A percentile compares a stretch with the other conserved stretches of the same genome.
Evolutionary conservation across 2,329 filamentous ascomycete genomes (phyloP).

Genomic region (Aspergillus sergii): DNA sequence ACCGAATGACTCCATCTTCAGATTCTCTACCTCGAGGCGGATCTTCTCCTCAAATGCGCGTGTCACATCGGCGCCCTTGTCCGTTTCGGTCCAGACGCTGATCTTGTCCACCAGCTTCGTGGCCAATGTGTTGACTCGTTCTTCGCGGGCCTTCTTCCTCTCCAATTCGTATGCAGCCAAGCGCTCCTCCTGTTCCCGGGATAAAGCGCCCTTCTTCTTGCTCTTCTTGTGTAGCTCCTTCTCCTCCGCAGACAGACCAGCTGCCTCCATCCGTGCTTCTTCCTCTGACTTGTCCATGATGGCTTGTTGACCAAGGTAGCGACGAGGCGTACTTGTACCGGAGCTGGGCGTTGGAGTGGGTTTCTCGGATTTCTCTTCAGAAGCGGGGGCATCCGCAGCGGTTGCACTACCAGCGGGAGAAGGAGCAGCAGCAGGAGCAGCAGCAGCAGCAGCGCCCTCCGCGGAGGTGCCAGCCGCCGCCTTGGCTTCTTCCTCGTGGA

Average conservation of each 20-base stretch:
- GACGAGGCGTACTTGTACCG: conserved; percentile 52
- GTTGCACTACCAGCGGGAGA: conserved; percentile 46
- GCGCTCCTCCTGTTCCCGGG: conserved; percentile 91
- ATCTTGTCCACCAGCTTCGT: conserved; percentile 87
- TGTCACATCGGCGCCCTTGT: conserved; percentile 84
- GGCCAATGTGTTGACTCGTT: conserved; percentile 81
- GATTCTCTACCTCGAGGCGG: conserved; percentile 88
- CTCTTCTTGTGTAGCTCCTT: conserved; percentile 77
- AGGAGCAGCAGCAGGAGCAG: conserved; percentile 36
- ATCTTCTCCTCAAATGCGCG: conserved; percentile 92
- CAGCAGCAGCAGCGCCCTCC: conserved; percentile 15
- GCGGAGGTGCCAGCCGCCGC: conserved; percentile 41
- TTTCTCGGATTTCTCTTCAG: conserved; percentile 25
- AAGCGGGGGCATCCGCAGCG: conserved; percentile 43
- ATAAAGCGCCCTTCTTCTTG: conserved; percentile 85
- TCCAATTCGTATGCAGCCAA: conserved; percentile 86
- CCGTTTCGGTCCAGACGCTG: conserved; percentile 95
- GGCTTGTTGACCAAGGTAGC: conserved; percentile 74
- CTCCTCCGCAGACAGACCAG: conserved; percentile 70
- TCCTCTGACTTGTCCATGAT: conserved; percentile 89
- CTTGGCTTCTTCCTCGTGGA: conserved; percentile 49
- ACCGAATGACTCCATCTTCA: conserved; percentile 99
- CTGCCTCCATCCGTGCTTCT: conserved; percentile 65
- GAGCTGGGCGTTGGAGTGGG: conserved; percentile 33
- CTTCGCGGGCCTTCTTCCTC: conserved; percentile 78